These are phyloP conservation scores for Allium fistulosum DNA, from an alignment of 106 monocot genomes.

Conservation along the genomic window DNA sequence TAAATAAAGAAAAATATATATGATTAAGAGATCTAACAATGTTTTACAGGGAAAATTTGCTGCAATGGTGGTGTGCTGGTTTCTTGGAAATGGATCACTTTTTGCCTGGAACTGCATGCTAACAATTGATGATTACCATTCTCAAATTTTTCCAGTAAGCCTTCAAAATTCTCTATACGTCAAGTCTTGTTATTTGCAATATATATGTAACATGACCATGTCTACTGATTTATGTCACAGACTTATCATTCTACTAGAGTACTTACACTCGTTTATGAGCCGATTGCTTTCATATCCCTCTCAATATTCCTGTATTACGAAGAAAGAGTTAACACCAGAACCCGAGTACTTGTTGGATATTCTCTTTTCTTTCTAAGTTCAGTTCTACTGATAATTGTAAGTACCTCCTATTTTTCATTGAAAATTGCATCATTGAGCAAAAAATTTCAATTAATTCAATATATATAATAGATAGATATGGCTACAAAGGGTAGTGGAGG, in stretches of 20 bases:
- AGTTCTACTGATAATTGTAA: conserved; percentile 8
- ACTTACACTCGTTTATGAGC: conserved; percentile 24
- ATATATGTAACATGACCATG: not conserved
- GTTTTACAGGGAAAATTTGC: no score
- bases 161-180: no score
- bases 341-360: conserved; percentile 14
- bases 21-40: no score
- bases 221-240: conserved; percentile 3
- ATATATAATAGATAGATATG: conserved; percentile 31
- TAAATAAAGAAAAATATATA: no score
- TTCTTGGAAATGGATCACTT: no score
- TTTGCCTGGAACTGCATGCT: no score
- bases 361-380: conserved; percentile 17
- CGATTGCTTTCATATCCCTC: conserved; percentile 16
- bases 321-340: conserved; percentile 22
- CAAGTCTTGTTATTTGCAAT: no score
- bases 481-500: conserved; percentile 45
- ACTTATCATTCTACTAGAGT: conserved; percentile 22
- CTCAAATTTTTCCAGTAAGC: no score
- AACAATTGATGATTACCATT: no score
- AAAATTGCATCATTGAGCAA: not conserved
- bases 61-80: no score
- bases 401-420: not conserved
- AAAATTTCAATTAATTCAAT: no score
- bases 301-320: conserved; percentile 19